Conservation (phyloP, 108 stramenopile genomes). For the Nitzschia sp. region DNA sequence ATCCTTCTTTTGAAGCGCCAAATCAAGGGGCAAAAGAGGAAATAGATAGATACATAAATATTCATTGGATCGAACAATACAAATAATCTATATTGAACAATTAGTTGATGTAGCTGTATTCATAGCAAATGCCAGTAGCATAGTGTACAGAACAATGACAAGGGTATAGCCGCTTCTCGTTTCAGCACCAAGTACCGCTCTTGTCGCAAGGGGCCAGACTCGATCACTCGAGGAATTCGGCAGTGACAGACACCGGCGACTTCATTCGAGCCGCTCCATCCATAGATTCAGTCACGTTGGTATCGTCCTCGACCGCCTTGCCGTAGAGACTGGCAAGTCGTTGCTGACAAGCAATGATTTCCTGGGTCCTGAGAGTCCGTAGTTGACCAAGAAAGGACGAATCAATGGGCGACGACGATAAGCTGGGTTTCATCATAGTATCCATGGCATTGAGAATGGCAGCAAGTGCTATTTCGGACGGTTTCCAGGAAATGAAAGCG, state of each 20-base stretch:
- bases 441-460: slow-evolving; percentile 29
- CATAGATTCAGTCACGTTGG: neutral
- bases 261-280: neutral
- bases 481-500: slow-evolving; percentile 24
- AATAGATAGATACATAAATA: no score
- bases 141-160: neutral
- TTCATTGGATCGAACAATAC: no score
- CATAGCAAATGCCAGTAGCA: no score
- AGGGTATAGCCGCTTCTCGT: neutral
- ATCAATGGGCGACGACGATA: neutral
- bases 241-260: neutral
- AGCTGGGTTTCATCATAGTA: neutral
- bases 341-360: neutral
- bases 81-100: no score
- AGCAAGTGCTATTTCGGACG: slow-evolving; percentile 38
- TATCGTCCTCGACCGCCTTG: neutral
- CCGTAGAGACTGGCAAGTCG: neutral
- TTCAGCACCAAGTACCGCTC: neutral
- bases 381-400: neutral
- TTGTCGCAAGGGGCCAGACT: no score
- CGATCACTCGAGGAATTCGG: neutral
- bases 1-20: slow-evolving; percentile 24
- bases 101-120: no score
- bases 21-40: slow-evolving; percentile 11
- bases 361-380: neutral